Percentiles rank a stretch among this genome's conserved stretches.
Evolutionary conservation across 2,329 filamentous ascomycete species (phyloP).

Genomic region (Pseudopyrenochaeta lycopersici): DNA sequence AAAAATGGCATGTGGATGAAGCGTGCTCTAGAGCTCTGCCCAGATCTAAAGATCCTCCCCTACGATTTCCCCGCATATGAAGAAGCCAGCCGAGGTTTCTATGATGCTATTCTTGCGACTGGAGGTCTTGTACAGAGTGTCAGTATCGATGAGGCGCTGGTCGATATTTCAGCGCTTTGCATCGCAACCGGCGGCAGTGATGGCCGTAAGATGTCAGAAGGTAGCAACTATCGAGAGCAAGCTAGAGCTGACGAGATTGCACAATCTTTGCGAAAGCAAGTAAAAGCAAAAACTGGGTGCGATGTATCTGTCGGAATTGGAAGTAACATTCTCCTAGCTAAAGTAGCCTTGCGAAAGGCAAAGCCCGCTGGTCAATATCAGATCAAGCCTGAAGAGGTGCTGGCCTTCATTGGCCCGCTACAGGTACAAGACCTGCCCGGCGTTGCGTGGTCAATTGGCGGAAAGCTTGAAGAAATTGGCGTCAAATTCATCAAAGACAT

Average conservation of each 20-base stretch:
- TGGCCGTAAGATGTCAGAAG: conserved; percentile 71
- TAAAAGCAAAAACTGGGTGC: conserved; percentile 81
- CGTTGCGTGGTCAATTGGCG: conserved; percentile 88
- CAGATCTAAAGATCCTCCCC: conserved; percentile 86
- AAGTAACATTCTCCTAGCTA: conserved; percentile 87
- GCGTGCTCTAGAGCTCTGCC: conserved; percentile 80
- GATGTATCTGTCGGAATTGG: conserved; percentile 94
- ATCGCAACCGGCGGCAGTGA: conserved; percentile 71
- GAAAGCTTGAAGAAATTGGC: conserved; percentile 87
- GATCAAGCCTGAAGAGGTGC: conserved; percentile 80
- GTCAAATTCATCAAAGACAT: conserved; percentile 86
- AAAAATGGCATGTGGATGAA: conserved; percentile 99
- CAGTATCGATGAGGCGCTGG: conserved; percentile 91
- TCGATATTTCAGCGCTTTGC: conserved; percentile 81
- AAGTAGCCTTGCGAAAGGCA: conserved; percentile 86
- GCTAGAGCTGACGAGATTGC: conserved; percentile 79
- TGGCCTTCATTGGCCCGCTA: conserved; percentile 79
- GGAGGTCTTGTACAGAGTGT: conserved; percentile 93
- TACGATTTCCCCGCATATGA: conserved; percentile 98
- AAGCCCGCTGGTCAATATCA: conserved; percentile 95
- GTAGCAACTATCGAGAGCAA: conserved; percentile 79
- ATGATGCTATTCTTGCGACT: conserved; percentile 80
- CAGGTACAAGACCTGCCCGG: conserved; percentile 85
- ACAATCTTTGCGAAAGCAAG: conserved; percentile 68
- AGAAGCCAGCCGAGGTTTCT: conserved; percentile 87